These are phyloP conservation scores for Penicillium sp. DNA, from an alignment of 2,329 filamentous ascomycete species.

Conservation along the genomic window DNA sequence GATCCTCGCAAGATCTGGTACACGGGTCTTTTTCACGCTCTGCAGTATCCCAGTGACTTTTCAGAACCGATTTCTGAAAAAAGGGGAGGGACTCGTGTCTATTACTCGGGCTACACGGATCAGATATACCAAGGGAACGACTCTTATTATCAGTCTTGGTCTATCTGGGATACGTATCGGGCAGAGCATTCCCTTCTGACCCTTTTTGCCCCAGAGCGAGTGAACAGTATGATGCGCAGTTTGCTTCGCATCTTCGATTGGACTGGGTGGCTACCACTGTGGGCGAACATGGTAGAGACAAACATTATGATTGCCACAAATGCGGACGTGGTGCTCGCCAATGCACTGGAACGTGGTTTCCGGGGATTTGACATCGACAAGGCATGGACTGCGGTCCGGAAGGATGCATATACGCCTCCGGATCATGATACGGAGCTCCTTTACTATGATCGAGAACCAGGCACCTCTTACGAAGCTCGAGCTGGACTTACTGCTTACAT, in stretches of 20 bases:
- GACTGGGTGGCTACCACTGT: slow-evolving; percentile 51
- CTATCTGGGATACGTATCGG: slow-evolving; percentile 54
- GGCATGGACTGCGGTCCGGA: slow-evolving; percentile 48
- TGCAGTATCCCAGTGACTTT: slow-evolving; percentile 53
- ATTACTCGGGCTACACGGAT: slow-evolving; percentile 53
- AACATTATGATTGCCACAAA: slow-evolving; percentile 56
- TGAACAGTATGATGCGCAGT: slow-evolving; percentile 52
- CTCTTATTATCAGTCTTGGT: slow-evolving; percentile 55
- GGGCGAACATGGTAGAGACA: slow-evolving; percentile 53
- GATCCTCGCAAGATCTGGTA: slow-evolving; percentile 51
- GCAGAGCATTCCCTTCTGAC: slow-evolving; percentile 51
- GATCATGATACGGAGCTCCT: slow-evolving; percentile 47
- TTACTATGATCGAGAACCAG: slow-evolving; percentile 51
- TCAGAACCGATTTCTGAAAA: slow-evolving; percentile 44
- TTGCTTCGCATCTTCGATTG: slow-evolving; percentile 51
- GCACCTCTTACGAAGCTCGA: slow-evolving; percentile 49
- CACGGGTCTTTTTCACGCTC: slow-evolving; percentile 49
- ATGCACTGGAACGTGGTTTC: slow-evolving; percentile 49
- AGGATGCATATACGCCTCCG: slow-evolving; percentile 50
- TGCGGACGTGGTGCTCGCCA: slow-evolving; percentile 52
- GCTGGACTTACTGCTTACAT: slow-evolving; percentile 51
- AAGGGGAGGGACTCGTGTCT: slow-evolving; percentile 27
- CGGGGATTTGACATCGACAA: slow-evolving; percentile 45
- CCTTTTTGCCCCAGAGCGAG: slow-evolving; percentile 49
- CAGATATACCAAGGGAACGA: slow-evolving; percentile 45